Base-by-base conservation (phyloP, 306 rosid genomes). In the Dalbergia cultrata region DNA sequence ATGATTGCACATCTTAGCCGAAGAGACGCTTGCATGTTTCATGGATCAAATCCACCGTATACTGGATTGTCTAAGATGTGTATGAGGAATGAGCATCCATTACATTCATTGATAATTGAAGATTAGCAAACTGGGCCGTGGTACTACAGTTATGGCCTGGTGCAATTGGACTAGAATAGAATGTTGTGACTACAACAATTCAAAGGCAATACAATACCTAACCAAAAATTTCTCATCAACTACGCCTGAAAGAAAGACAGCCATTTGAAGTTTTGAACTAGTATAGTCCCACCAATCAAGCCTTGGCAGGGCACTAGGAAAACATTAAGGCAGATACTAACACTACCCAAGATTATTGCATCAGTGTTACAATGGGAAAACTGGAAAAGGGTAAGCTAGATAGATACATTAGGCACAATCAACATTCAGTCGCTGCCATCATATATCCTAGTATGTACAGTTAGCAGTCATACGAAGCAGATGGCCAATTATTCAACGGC, bases 361-460 rank as follows among this genome's bases (percentile, higher is more conserved):
- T 47, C 35, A 4, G 10, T 43, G 39, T 74, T 31, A 61, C 60
- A 41, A 74, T 65, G 59, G 41, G 41, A 7, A 37, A 26, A 26
- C 31, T 43, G 35, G 66, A 74, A 54, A 4, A 19, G 14, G 5
- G 5, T 10, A 60, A 60, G 50, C 7, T 59, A 52, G 61, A 76
- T 6, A 68, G 21, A 70, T 19, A 67, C 74, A 74, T 33, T 22
- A 26, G 37, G 58, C 76, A 59, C 75, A 33, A 54, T 33, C 8
- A 69, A 70, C 73, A 76, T 70, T 37, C 31, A 37, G 3, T 70
- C 57, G 56, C 80, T 65, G 59, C 76, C 83, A 83, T 49, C 39
- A 79, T 9, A 22, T 67, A 54, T 57, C 22, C 22, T 26, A 73
- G 22, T 67, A 79, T 83, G 67, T 83, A 78, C 83, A 83, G n/a